These are phyloP conservation scores for Cytospora chrysosperma DNA, from an alignment of 2,329 filamentous ascomycete genomes.

Conservation along the genomic window DNA sequence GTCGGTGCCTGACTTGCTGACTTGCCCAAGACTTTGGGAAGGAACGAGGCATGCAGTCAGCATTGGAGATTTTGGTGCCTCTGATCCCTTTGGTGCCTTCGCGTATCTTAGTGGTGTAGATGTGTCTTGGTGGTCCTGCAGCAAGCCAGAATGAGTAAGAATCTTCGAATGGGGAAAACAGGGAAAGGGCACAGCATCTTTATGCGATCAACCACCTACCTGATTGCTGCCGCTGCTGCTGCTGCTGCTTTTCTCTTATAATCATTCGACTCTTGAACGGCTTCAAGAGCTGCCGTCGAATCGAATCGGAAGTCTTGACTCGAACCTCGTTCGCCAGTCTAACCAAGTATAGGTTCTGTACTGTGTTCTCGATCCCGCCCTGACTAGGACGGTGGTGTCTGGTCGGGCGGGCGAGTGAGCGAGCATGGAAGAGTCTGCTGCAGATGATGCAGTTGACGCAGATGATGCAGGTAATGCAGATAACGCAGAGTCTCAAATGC, in stretches of 20 bases:
- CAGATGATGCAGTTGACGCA: background rate
- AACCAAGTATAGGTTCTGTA: no score
- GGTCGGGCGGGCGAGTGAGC: no score
- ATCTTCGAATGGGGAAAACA: background rate
- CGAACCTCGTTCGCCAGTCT: background rate
- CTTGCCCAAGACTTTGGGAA: background rate
- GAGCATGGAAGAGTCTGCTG: background rate
- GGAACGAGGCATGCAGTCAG: conserved; percentile 6
- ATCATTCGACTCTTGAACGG: background rate
- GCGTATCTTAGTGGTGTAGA: background rate
- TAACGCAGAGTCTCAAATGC: background rate
- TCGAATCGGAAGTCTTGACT: background rate
- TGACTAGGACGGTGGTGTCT: background rate
- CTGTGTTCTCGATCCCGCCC: background rate
- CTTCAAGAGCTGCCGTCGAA: background rate
- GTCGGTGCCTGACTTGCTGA: background rate
- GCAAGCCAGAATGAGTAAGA: background rate
- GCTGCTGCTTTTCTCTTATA: background rate
- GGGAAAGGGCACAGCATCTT: background rate
- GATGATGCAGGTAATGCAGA: background rate
- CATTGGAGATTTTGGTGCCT: background rate
- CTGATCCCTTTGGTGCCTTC: no score
- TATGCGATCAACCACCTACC: background rate
- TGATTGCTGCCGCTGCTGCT: background rate
- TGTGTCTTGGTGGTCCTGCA: background rate